These are phyloP conservation scores for Rheum nobile DNA, from an alignment of 148 eudicot species.

Conservation along the genomic window DNA sequence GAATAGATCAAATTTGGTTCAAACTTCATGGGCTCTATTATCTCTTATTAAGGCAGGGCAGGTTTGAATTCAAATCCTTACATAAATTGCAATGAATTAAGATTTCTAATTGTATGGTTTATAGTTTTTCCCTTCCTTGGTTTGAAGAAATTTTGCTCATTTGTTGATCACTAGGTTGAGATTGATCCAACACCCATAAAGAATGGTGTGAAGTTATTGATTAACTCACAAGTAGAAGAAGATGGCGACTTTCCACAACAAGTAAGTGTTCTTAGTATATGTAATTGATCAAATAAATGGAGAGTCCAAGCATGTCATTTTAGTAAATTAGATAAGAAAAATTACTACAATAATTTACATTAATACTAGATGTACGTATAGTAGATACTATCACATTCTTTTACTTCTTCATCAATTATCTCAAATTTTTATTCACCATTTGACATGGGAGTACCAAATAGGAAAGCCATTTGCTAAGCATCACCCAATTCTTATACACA, in stretches of 20 bases:
- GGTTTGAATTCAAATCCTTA: constrained; percentile 12
- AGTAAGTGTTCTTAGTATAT: constrained; percentile 11
- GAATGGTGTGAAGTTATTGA: constrained; percentile 29
- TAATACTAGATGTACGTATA: no score
- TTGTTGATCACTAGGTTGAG: constrained; percentile 22
- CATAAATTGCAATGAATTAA: background rate
- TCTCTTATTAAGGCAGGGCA: constrained; percentile 60
- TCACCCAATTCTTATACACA: no score
- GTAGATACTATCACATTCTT: no score
- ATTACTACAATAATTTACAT: no score
- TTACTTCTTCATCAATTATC: no score
- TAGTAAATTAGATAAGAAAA: no score
- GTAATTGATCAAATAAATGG: background rate
- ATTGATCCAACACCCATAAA: constrained; percentile 36
- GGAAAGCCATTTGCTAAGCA: no score
- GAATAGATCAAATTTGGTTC: constrained; percentile 38
- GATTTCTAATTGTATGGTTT: background rate
- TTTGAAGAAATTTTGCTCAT: background rate
- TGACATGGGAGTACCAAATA: no score
- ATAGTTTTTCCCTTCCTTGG: background rate
- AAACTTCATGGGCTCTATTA: constrained; percentile 66
- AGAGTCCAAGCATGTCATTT: background rate
- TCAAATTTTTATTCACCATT: no score
- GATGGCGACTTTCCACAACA: constrained; percentile 63
- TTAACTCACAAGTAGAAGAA: constrained; percentile 37